Conservation (phyloP, 1,139 yeast species). For the Yamadazyma conglobata region DNA sequence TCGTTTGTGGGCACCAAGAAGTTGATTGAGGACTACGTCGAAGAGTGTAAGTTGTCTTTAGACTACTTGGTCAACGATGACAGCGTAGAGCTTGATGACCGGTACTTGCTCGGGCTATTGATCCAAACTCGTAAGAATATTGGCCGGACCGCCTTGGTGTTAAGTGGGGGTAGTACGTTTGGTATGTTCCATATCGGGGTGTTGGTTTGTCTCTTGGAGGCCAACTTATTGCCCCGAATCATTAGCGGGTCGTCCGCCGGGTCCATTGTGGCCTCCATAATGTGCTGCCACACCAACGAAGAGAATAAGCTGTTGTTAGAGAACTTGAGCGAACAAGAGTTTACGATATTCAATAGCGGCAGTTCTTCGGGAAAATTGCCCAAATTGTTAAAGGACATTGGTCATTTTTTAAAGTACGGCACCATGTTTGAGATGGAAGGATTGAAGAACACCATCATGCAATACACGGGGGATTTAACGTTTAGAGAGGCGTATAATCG, state of each 20-base stretch:
- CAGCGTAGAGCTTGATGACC: conserved; percentile 57
- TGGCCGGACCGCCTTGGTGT: conserved; percentile 88
- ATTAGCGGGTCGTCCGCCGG: conserved; percentile 98
- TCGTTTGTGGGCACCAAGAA: conserved; percentile 83
- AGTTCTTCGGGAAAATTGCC: conserved; percentile 43
- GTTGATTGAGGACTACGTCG: conserved; percentile 76
- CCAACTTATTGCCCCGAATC: conserved; percentile 75
- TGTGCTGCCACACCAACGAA: conserved; percentile 76
- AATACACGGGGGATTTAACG: conserved; percentile 85
- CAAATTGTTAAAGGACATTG: conserved; percentile 28
- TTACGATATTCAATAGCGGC: conserved; percentile 56
- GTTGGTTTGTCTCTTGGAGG: conserved; percentile 69
- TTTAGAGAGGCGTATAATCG: conserved; percentile 58
- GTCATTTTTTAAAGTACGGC: conserved; percentile 71
- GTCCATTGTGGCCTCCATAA: conserved; percentile 84
- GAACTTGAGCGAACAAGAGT: conserved; percentile 53
- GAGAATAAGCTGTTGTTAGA: conserved; percentile 61
- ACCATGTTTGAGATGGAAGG: conserved; percentile 83
- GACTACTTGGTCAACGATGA: conserved; percentile 42
- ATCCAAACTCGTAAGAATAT: conserved; percentile 87
- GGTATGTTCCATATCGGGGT: conserved; percentile 95
- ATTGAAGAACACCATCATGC: conserved; percentile 68
- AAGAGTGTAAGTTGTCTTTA: conserved; percentile 69
- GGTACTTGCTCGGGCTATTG: conserved; percentile 69
- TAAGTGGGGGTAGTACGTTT: conserved; percentile 94